Evolutionary conservation across 2,329 filamentous ascomycete species (phyloP), one percentile per base, ranked within the genome.

Genomic region (Phialocephala subalpina): DNA sequence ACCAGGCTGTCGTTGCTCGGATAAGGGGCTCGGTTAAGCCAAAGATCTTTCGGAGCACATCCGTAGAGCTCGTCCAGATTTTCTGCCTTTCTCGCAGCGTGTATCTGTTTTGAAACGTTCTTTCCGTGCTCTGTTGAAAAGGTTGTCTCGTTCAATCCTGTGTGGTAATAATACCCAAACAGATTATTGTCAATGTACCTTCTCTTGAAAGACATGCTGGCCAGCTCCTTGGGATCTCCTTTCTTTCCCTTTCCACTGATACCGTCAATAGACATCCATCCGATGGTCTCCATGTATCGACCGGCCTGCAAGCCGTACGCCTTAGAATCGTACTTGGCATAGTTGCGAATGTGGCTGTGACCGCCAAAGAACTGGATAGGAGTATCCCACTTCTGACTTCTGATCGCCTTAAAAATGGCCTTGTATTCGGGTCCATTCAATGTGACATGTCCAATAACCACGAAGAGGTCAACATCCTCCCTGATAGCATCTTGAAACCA

Each of bases 171-270:
- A 66, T 97, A 85, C 0, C 94, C 96, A 67, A 88, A 92, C 0
- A 97, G 83, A 72, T 98, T 98, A 80, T 94, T 97, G 80, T 98
- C 95, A 67, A 98, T 95, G 78, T 97, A 98, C 66, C 90, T 87
- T 55, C 95, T 87, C 61, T 86, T 84, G 76, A 97, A 97, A 1
- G 82, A 84, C 52, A 88, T 80, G 5, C 75, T 75, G 0, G 78
- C 77, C 3, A 77, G 70, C 0, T 74, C 76, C 60, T 69, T 71
- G 8, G 62, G 69, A 66, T 69, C 68, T 29, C 67, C 71, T 58
- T 76, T 74, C 14, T 73, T 74, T 11, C 66, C 69, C 33, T 70
- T 73, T n/a, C 64, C 67, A n/a, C 68, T 70, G 5, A 77, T 72
- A 11, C 93, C 93, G 64, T 90, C 85, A 55, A 97, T 88, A 0